Evolutionary conservation across 2,329 filamentous ascomycete genomes (phyloP).

Genomic region (Metarhizium sp.): DNA sequence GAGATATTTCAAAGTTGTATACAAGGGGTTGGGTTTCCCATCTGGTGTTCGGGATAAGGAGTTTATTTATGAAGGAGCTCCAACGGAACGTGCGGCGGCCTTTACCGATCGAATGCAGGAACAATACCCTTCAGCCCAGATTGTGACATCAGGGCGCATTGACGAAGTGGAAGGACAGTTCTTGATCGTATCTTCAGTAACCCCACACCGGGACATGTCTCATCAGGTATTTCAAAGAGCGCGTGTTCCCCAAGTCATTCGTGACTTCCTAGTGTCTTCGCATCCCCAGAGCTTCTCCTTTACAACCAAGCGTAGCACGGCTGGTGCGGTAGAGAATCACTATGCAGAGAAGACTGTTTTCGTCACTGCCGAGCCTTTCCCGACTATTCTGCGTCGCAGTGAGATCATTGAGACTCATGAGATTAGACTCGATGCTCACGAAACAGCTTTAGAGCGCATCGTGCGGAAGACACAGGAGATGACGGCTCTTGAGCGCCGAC

Average conservation of each 20-base stretch:
- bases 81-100: conserved; percentile 64
- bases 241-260: conserved; percentile 70
- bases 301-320: conserved; percentile 61
- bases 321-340: conserved; percentile 61
- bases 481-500: conserved; percentile 61
- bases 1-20: conserved; percentile 86
- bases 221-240: conserved; percentile 83
- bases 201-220: conserved; percentile 68
- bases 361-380: conserved; percentile 76
- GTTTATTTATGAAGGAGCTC: conserved; percentile 79
- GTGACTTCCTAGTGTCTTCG: conserved; percentile 78
- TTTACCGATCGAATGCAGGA: conserved; percentile 92
- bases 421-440: conserved; percentile 60
- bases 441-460: conserved; percentile 86
- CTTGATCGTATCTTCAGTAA: conserved; percentile 71
- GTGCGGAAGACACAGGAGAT: conserved; percentile 87
- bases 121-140: conserved; percentile 77
- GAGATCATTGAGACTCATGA: conserved; percentile 67
- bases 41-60: conserved; percentile 75
- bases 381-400: conserved; percentile 79
- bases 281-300: conserved; percentile 72
- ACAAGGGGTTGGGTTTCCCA: conserved; percentile 84
- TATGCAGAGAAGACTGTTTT: conserved; percentile 78
- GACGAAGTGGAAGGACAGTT: conserved; percentile 89
- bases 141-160: conserved; percentile 58